Base-by-base conservation (phyloP, 352 stramenopile genomes). In the Globisporangium emineosum region DNA sequence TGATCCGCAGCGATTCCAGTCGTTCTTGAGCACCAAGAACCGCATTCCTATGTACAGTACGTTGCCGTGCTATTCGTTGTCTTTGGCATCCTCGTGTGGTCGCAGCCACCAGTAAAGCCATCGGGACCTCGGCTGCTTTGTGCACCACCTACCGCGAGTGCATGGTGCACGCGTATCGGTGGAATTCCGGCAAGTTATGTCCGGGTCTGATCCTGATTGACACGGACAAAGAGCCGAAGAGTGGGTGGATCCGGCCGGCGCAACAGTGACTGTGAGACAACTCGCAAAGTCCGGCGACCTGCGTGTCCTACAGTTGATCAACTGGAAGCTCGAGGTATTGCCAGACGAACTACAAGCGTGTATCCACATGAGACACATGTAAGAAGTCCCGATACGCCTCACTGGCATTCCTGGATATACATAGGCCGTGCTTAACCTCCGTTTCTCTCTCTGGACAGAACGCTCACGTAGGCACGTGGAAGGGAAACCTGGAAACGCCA, bases 311-410 rank as follows among this genome's bases (percentile, higher is more conserved):
- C 72, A 79, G 19, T 29, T 82, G 9, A 76, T 78, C 21, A 82
- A 82, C 30, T 61, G 67, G 29, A 47, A 68, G 9, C 45, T 82
- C 0, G 42, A 13, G 0, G 25, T 43, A 2, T 55, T 70, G 25
- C 75, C 75, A 1, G 62, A 80, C 0, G 60, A 77, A 2, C 62
- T 88, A 21, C 60, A 50, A 12, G 17, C 5, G 6, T 84, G 77
- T n/a, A 19, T 12, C 3, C 54, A 74, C 1, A 66, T 88, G 3
- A 66, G 70, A 12, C 67, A 77, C 54, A 63, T 88, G 79, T 83
- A 73, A 33, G 29, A 57, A 21, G 43, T 23, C 9, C n/a, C 17
- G 10, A 3, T 54, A 19, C 56, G 2, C 1, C 55, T 30, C n/a
- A 8, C 4, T 30, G n/a, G n/a, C n/a, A n/a, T n/a, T n/a, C n/a